These are phyloP conservation scores for Tetradesmus lagerheimii DNA, from an alignment of 139 green algal genomes.

Conservation along the genomic window DNA sequence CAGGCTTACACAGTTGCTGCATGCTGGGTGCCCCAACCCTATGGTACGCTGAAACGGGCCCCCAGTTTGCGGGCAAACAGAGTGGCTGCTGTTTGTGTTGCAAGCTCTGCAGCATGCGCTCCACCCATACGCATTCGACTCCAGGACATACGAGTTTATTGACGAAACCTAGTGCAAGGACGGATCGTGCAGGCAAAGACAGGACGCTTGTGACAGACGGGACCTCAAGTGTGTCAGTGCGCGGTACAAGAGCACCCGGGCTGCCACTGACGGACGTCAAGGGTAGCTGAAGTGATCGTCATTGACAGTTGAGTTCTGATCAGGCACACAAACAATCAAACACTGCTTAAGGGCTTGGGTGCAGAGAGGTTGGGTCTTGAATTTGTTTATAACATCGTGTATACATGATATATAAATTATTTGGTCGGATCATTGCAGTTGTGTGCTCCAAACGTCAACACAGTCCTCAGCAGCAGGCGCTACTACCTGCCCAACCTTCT, in stretches of 20 bases:
- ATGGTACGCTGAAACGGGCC: not conserved
- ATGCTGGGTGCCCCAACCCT: not conserved
- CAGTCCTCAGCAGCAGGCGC: not conserved
- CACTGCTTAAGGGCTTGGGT: not conserved
- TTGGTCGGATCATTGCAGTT: not conserved
- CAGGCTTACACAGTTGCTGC: not conserved
- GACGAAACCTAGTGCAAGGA: not conserved
- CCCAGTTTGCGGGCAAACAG: not conserved
- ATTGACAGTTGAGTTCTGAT: not conserved
- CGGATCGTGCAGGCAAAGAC: not conserved
- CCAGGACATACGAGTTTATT: not conserved
- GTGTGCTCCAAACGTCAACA: not conserved
- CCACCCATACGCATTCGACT: not conserved
- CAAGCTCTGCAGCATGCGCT: not conserved
- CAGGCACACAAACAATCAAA: not conserved
- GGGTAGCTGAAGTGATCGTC: not conserved
- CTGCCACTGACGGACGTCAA: no score
- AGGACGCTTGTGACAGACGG: not conserved
- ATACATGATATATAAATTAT: not conserved
- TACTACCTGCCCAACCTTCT: not conserved
- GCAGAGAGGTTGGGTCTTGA: not conserved
- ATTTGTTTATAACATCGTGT: not conserved
- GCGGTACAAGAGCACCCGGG: not conserved
- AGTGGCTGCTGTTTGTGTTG: not conserved
- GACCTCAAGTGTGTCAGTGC: not conserved